These are phyloP conservation scores for Saussurea involucrata DNA, from an alignment of 129 eudicot species.

Conservation along the genomic window DNA sequence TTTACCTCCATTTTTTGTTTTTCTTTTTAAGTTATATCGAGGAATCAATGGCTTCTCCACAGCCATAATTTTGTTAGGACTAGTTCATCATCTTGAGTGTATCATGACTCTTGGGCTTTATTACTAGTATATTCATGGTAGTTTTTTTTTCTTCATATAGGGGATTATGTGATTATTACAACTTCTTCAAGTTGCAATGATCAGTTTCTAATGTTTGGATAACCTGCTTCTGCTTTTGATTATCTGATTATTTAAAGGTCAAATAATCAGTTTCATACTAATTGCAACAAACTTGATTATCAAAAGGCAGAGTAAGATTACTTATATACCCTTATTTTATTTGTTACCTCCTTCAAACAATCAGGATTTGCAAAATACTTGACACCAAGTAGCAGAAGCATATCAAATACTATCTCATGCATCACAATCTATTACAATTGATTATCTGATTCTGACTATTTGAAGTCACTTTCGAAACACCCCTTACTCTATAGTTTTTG, in stretches of 20 bases:
- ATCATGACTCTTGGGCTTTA: not conserved
- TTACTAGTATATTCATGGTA: not conserved
- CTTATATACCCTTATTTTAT: too few relatives aligned
- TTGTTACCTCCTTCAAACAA: too few relatives aligned
- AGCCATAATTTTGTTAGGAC: conserved; percentile 4
- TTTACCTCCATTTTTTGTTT: conserved; percentile 13
- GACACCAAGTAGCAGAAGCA: not conserved
- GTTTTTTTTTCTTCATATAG: not conserved
- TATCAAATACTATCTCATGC: not conserved
- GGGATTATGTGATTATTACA: not conserved
- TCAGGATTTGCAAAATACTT: not conserved
- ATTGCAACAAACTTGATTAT: not conserved
- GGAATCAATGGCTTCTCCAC: conserved; percentile 1
- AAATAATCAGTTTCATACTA: not conserved
- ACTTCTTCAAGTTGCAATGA: not conserved
- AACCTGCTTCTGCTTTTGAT: not conserved
- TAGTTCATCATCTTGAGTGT: not conserved
- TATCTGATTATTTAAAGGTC: not conserved
- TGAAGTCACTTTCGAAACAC: not conserved
- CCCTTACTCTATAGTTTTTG: not conserved
- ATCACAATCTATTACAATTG: not conserved
- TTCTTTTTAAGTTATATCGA: not conserved
- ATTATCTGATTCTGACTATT: not conserved
- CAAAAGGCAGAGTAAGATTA: not conserved
- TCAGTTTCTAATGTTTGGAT: not conserved